Evolutionary conservation across 805 yeast genomes (phyloP), one percentile per base, ranked within the genome.

Genomic region (Nematodospora valgi): DNA sequence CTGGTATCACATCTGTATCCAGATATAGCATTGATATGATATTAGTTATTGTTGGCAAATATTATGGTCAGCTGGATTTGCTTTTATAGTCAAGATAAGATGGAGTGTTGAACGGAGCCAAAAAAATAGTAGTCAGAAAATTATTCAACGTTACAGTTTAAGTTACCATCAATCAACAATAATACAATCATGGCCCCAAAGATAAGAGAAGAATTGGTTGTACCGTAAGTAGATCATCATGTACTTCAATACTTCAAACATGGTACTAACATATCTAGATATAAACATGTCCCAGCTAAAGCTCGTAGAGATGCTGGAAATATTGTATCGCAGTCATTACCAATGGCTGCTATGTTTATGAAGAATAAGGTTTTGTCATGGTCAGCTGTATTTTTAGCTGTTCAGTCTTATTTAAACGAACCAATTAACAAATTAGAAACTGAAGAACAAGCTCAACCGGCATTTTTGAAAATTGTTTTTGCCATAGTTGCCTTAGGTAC

Each of bases 331-430:
- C 83, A 74, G 54, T 65, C 80, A 12, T 70, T 78, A 60, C 83
- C 84, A 21, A 74, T 78, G 80, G 80, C 80, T 3, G 83, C 83
- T 30, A 76, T 78, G 78, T 78, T 78, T 56, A 66, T 78, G 74
- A 72, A 69, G 47, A 74, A 75, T 53, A 76, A 72, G 49, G 56
- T 76, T 43, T 54, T 76, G 46, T 64, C 80, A 9, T 75, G 83
- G 83, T 58, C 78, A 15, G 57, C 82, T 3, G 49, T 78, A 16
- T 64, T 78, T 39, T 66, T 74, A 40, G 65, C 78, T 4, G 46
- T 75, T 17, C 77, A 71, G 46, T 42, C 73, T 1, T 75, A 55
- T 44, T 59, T 76, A 49, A 70, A 64, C 39, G 70, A 67, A 37
- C 73, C 73, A 6, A 40, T 47, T 45, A 51, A 57, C 46, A 54